These are phyloP conservation scores for Thalassiosira pacifica DNA, from an alignment of 352 stramenopile genomes.

Conservation along the genomic window DNA sequence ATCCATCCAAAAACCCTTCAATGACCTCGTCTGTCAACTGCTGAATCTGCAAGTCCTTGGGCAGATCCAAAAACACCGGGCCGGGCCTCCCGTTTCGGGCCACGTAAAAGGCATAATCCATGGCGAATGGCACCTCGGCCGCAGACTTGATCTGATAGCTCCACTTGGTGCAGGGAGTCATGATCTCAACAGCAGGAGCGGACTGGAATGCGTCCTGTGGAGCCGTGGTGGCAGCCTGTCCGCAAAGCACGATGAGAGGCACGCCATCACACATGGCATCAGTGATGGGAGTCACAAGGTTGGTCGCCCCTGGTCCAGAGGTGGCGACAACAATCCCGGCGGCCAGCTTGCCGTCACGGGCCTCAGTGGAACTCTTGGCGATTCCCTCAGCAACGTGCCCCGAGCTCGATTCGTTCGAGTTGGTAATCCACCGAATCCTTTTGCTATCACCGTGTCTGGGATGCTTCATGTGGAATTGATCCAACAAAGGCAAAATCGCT, in stretches of 20 bases:
- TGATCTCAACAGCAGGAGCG: constrained; percentile 88
- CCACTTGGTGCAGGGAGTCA: constrained; percentile 94
- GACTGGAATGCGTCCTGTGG: constrained; percentile 94
- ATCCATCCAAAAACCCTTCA: constrained; percentile 69
- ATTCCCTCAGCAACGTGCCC: constrained; percentile 86
- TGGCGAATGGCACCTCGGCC: constrained; percentile 93
- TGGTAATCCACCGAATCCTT: constrained; percentile 86
- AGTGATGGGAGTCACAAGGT: constrained; percentile 93
- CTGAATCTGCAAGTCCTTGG: constrained; percentile 93
- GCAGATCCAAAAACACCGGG: constrained; percentile 94
- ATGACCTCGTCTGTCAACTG: constrained; percentile 77
- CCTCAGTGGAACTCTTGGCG: constrained; percentile 76
- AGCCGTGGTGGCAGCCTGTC: constrained; percentile 93
- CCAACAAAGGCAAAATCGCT: constrained; percentile 92
- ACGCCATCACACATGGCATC: constrained; percentile 95
- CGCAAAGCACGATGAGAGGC: constrained; percentile 94
- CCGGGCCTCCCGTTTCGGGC: constrained; percentile 93
- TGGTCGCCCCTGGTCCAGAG: constrained; percentile 93
- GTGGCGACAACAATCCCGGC: constrained; percentile 93
- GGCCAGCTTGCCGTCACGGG: constrained; percentile 62
- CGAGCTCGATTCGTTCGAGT: constrained; percentile 81
- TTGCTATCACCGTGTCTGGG: constrained; percentile 69
- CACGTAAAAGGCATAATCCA: constrained; percentile 96
- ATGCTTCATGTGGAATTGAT: constrained; percentile 92
- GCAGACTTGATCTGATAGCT: constrained; percentile 96